Evolutionary conservation across 768 basidiomycete genomes (phyloP).

Genomic region (Russula griseocarnosa): DNA sequence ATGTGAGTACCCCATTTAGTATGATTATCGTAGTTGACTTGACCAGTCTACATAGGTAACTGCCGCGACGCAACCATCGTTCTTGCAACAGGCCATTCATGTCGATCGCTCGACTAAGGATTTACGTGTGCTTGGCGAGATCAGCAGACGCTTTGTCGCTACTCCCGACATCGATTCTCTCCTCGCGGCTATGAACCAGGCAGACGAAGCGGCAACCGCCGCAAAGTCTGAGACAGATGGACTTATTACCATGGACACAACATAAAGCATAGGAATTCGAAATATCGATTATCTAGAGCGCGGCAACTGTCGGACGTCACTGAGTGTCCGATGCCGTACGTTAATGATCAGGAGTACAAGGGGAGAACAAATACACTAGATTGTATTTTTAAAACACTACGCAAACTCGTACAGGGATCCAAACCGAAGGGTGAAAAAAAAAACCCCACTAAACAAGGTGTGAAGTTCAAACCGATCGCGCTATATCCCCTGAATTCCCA

Average conservation of each 20-base stretch:
- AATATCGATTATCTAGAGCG: slow-evolving; percentile 1
- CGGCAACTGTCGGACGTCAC: not conserved
- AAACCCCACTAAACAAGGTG: no score
- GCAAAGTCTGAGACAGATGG: slow-evolving; percentile 41
- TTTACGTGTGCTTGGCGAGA: slow-evolving; percentile 75
- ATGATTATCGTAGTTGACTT: not conserved
- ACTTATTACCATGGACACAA: slow-evolving; percentile 54
- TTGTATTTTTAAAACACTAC: not conserved
- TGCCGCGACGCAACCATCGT: slow-evolving; percentile 78
- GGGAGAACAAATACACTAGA: not conserved
- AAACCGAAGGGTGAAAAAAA: not conserved
- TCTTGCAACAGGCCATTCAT: slow-evolving; percentile 82
- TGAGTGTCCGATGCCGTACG: not conserved
- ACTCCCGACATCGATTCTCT: slow-evolving; percentile 81
- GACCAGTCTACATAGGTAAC: slow-evolving; percentile 50
- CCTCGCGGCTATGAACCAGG: slow-evolving; percentile 58
- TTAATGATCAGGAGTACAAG: not conserved
- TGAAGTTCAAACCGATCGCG: not conserved
- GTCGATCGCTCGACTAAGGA: slow-evolving; percentile 57
- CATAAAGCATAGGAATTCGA: slow-evolving; percentile 23
- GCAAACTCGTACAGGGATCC: not conserved
- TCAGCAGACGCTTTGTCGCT: slow-evolving; percentile 78
- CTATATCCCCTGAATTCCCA: slow-evolving; percentile 29
- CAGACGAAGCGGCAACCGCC: slow-evolving; percentile 38
- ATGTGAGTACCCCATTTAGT: slow-evolving; percentile 48